Percentiles rank a stretch among this genome's conserved stretches.
Evolutionary conservation across 2,329 filamentous ascomycete species (phyloP).

Genomic region (Huntiella moniliformis): DNA sequence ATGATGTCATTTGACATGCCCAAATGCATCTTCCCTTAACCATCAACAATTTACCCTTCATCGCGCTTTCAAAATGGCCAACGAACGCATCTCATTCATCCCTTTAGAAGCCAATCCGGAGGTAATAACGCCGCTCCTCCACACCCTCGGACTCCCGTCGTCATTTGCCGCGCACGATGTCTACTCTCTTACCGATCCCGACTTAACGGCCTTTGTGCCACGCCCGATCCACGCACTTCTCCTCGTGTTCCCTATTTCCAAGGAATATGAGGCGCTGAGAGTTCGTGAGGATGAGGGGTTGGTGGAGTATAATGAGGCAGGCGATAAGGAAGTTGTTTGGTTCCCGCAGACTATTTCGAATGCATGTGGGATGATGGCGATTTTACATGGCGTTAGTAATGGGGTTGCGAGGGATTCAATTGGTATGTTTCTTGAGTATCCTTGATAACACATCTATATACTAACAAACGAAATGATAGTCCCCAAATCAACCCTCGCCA

Average conservation of each 20-base stretch:
- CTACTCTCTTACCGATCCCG: constrained; percentile 71
- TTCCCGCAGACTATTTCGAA: constrained; percentile 91
- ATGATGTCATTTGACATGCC: no score
- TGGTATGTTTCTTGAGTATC: constrained; percentile 19
- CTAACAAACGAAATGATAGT: constrained; percentile 20
- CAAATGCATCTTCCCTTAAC: no score
- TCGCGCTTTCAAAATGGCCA: no score
- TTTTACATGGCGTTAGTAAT: constrained; percentile 69
- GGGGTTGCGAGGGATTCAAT: constrained; percentile 49
- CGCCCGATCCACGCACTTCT: constrained; percentile 76
- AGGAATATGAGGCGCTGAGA: constrained; percentile 61
- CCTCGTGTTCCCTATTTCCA: constrained; percentile 74
- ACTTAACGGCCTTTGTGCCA: constrained; percentile 70
- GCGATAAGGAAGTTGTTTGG: constrained; percentile 63
- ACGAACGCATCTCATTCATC: constrained; percentile 24
- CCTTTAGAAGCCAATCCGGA: constrained; percentile 61
- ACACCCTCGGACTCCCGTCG: constrained; percentile 66
- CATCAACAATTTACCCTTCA: no score
- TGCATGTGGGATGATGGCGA: constrained; percentile 76
- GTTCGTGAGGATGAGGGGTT: constrained; percentile 49
- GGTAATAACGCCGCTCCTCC: constrained; percentile 68
- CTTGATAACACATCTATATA: background rate
- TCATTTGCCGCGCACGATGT: constrained; percentile 72
- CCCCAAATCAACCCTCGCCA: constrained; percentile 36
- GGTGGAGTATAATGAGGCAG: constrained; percentile 47